phyloP scores from a whole-genome alignment of 768 basidiomycete genomes.

The Tulasnella sp. region DNA sequence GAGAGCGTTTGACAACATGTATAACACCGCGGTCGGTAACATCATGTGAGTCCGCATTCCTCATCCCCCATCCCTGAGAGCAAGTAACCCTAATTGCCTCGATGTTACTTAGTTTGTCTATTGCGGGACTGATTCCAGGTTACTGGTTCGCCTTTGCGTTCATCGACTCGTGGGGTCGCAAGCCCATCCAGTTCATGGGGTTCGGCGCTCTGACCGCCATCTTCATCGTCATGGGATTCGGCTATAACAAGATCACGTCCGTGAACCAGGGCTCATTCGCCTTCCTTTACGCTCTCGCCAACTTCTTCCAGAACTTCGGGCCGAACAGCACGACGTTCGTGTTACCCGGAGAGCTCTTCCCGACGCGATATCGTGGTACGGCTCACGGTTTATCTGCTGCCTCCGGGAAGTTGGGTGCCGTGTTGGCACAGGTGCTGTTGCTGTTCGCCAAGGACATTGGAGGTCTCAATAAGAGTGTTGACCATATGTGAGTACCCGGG shows the following conservation, averaged over 20 bases:
- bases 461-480: constrained; percentile 11
- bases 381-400: constrained; percentile 47
- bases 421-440: constrained; percentile 45
- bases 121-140: constrained; percentile 47
- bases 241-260: constrained; percentile 43
- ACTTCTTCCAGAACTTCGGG: constrained; percentile 43
- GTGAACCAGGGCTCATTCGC: constrained; percentile 42
- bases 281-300: constrained; percentile 46
- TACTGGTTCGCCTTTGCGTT: constrained; percentile 45
- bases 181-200: constrained; percentile 47
- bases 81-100: neutral
- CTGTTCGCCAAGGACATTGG: constrained; percentile 39
- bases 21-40: constrained; percentile 58
- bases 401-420: constrained; percentile 47
- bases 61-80: constrained; percentile 16
- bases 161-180: constrained; percentile 45
- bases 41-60: constrained; percentile 34
- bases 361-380: constrained; percentile 47
- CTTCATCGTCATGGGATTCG: constrained; percentile 44
- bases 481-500: neutral
- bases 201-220: constrained; percentile 42
- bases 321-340: constrained; percentile 45
- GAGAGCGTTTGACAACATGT: constrained; percentile 41
- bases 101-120: constrained; percentile 38
- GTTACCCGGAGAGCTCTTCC: constrained; percentile 47